Evolutionary conservation across 1,139 yeast species (phyloP).

Genomic region (Debaryomycetaceae sp.): DNA sequence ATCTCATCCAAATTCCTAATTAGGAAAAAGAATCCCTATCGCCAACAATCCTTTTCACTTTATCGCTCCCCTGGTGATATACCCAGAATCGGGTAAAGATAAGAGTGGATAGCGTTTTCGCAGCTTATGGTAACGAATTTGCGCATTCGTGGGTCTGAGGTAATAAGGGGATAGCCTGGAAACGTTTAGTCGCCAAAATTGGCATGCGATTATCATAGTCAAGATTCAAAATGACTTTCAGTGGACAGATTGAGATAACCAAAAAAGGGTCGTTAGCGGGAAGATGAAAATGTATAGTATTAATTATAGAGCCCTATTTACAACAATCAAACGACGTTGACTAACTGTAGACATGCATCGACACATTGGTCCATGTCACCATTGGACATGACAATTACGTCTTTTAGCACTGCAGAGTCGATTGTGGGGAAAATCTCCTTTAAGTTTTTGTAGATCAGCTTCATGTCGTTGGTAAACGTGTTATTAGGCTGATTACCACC

Average conservation of each 20-base stretch:
- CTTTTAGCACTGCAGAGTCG: conserved; percentile 65
- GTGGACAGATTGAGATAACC: not conserved
- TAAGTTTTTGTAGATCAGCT: conserved; percentile 40
- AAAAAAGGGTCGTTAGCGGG: not conserved
- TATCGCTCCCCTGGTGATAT: not conserved
- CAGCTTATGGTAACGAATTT: not conserved
- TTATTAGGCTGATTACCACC: conserved; percentile 2
- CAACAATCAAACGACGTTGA: conserved; percentile 10
- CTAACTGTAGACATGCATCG: conserved; percentile 53
- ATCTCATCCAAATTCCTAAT: not conserved
- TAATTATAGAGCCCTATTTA: too few species aligned
- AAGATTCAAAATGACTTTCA: too few species aligned
- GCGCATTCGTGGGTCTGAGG: not conserved
- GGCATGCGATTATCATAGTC: too few species aligned
- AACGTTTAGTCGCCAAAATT: too few species aligned
- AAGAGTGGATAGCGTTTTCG: not conserved
- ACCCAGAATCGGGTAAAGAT: not conserved
- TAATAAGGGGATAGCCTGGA: too few species aligned
- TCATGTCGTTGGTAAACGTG: conserved; percentile 8
- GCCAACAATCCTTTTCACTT: not conserved
- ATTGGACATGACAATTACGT: conserved; percentile 64
- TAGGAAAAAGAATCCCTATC: conserved; percentile 3
- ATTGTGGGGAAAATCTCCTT: conserved; percentile 73
- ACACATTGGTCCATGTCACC: conserved; percentile 74
- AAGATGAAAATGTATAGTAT: too few species aligned